Evolutionary conservation across 169 alveolate species (phyloP), one percentile per base, ranked within the genome.

Genomic region (Miamiensis avidus): DNA sequence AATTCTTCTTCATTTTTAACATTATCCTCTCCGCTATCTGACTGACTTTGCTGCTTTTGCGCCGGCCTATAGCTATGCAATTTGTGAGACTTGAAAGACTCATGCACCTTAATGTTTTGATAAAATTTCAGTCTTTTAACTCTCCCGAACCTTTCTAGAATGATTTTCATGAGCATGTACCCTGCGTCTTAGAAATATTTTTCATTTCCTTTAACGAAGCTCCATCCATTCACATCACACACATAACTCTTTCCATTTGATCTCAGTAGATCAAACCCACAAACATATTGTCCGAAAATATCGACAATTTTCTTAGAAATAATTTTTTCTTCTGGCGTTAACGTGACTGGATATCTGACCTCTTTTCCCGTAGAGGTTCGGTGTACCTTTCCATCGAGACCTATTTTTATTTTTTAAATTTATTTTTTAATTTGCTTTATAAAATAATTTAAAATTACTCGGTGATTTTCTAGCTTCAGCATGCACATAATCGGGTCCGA

Each of bases 381-480:
- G 64, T 78, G 30, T 1, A 85, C 89, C n/a, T 34, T 78, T 29
- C 89, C 89, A 78, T 85, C 89, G 27, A 85, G 78, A 65, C n/a
- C n/a, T n/a, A n/a, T n/a, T n/a, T n/a, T n/a, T n/a, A n/a, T n/a
- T n/a, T n/a, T n/a, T n/a, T n/a, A n/a, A n/a, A n/a, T n/a, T n/a
- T n/a, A n/a, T n/a, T n/a, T n/a, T n/a, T n/a, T n/a, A n/a, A n/a
- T n/a, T n/a, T n/a, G n/a, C n/a, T n/a, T n/a, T n/a, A n/a, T n/a
- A n/a, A n/a, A n/a, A n/a, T n/a, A n/a, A n/a, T n/a, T n/a, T n/a
- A n/a, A n/a, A n/a, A n/a, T n/a, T n/a, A n/a, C 98, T 89, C 31
- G 99, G 99, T 82, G 99, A 94, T 88, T 98, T 99, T 77, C 99
- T 92, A 6, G 99, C 99, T 91, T 99, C 99, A 0, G 99, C 99